These are phyloP conservation scores for Spiromastix sp. DNA, from an alignment of 2,329 filamentous ascomycete species.

Conservation along the genomic window DNA sequence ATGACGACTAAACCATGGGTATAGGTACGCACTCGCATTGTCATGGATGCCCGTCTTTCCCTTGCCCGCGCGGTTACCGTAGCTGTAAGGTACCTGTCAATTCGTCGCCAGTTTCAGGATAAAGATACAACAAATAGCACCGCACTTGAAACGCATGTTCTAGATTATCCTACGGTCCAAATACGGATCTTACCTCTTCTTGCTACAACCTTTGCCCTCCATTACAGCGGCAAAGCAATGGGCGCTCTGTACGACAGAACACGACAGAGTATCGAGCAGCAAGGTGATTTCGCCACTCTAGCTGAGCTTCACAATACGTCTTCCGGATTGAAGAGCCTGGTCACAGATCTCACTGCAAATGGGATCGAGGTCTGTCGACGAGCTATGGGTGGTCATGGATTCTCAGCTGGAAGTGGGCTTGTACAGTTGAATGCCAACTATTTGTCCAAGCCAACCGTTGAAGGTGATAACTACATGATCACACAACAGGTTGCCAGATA, in stretches of 20 bases:
- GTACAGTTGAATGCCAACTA: slow-evolving; percentile 43
- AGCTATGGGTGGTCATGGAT: slow-evolving; percentile 45
- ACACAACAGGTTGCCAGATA: slow-evolving; percentile 43
- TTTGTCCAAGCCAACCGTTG: slow-evolving; percentile 43
- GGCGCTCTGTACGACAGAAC: slow-evolving; percentile 38
- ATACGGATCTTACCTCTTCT: slow-evolving; percentile 44
- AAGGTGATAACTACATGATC: slow-evolving; percentile 50
- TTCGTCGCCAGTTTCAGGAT: slow-evolving; percentile 41
- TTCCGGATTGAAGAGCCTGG: slow-evolving; percentile 43
- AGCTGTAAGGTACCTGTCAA: slow-evolving; percentile 40
- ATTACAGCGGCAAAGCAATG: slow-evolving; percentile 37
- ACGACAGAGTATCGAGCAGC: slow-evolving; percentile 34
- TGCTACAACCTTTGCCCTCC: slow-evolving; percentile 42
- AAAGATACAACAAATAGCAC: slow-evolving; percentile 30
- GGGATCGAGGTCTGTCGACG: slow-evolving; percentile 45
- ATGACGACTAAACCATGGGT: no score
- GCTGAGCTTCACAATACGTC: slow-evolving; percentile 45
- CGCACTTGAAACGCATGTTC: slow-evolving; percentile 35
- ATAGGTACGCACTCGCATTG: slow-evolving; percentile 18
- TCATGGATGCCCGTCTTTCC: slow-evolving; percentile 39
- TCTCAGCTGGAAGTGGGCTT: slow-evolving; percentile 42
- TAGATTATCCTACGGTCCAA: slow-evolving; percentile 46
- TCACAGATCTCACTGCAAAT: slow-evolving; percentile 43
- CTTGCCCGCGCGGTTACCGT: slow-evolving; percentile 44
- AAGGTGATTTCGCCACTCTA: slow-evolving; percentile 39